Conservation (phyloP, 257 asterid species). For the Datura wrightii region DNA sequence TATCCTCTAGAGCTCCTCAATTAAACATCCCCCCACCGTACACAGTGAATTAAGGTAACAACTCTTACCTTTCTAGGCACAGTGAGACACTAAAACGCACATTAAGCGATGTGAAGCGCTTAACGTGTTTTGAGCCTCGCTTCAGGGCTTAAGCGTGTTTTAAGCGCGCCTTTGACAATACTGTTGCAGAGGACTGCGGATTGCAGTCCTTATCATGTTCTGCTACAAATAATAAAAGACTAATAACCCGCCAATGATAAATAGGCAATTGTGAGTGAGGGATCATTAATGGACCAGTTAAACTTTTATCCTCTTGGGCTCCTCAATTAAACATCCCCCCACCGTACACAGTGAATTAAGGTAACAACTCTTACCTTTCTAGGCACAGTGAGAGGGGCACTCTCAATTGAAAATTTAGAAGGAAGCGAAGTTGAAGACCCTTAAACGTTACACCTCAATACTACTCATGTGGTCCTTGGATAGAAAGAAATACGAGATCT, state of each 20-base stretch:
- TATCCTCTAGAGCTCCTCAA: background rate
- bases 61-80: background rate
- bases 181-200: background rate
- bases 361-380: background rate
- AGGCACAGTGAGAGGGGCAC: background rate
- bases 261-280: background rate
- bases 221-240: background rate
- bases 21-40: background rate
- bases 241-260: background rate
- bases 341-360: background rate
- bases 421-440: background rate
- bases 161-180: too few species aligned
- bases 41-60: background rate
- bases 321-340: background rate
- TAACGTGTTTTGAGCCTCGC: too few species aligned
- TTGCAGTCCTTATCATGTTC: background rate
- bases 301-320: background rate
- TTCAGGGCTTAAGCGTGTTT: too few species aligned
- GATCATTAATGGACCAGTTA: background rate
- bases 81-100: too few species aligned
- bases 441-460: background rate
- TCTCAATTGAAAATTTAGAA: slow-evolving; percentile 13
- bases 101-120: too few species aligned
- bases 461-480: slow-evolving; percentile 22
- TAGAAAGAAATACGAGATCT: slow-evolving; percentile 6